Conservation (phyloP, 106 monocot genomes). For the Dendrobium officinale region DNA sequence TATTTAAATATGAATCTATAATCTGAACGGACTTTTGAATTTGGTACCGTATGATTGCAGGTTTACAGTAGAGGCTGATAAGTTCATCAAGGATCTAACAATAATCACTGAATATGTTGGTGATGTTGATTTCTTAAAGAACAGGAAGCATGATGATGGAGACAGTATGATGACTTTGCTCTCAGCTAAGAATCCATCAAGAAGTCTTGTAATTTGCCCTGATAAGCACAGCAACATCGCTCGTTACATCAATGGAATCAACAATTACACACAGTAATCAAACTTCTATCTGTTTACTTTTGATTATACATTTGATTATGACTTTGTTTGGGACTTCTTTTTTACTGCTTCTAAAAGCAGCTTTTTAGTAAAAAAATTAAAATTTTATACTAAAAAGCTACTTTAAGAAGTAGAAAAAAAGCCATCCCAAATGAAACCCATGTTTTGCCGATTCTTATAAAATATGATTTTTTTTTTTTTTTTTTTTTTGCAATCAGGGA, state of each 20-base stretch:
- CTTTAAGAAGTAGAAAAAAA: too few relatives aligned
- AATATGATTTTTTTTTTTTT: neutral
- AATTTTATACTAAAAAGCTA: too few relatives aligned
- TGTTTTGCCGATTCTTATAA: neutral
- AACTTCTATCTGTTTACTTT: neutral
- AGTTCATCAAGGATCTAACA: constrained; percentile 77
- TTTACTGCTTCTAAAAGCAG: too few relatives aligned
- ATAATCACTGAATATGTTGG: constrained; percentile 86
- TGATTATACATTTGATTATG: neutral
- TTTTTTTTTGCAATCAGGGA: constrained; percentile 47
- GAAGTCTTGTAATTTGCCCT: constrained; percentile 90
- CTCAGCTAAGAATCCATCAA: constrained; percentile 42
- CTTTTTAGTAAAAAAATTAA: too few relatives aligned
- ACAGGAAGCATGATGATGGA: constrained; percentile 72
- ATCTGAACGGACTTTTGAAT: neutral
- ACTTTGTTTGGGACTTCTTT: too few relatives aligned
- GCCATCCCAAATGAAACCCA: too few relatives aligned
- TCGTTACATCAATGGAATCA: constrained; percentile 88
- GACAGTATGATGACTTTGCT: constrained; percentile 99
- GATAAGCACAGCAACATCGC: constrained; percentile 87
- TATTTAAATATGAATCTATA: neutral
- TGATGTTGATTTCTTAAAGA: constrained; percentile 82
- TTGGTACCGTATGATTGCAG: constrained; percentile 22
- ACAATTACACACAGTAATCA: constrained; percentile 67
- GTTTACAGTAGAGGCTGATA: constrained; percentile 91